Evolutionary conservation across 2,329 filamentous ascomycete genomes (phyloP).

Genomic region (Aphanoascus verrucosus): DNA sequence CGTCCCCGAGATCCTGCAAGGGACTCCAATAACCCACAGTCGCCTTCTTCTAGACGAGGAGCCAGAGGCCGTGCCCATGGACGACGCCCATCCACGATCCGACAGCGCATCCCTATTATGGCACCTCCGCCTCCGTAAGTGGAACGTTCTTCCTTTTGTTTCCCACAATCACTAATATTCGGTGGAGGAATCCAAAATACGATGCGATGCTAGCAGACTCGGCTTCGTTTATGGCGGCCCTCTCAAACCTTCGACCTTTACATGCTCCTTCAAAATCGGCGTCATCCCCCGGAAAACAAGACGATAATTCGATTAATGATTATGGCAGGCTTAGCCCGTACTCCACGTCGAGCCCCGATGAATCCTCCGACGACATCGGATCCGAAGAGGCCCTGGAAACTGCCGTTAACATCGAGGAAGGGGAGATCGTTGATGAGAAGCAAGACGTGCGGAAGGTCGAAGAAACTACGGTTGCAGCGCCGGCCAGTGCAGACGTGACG

Average conservation of each 20-base stretch:
- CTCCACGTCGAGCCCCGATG: not conserved
- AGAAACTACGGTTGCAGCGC: not conserved
- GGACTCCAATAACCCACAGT: conserved; percentile 10
- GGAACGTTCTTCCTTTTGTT: not conserved
- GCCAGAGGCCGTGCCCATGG: not conserved
- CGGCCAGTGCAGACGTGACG: not conserved
- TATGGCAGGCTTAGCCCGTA: not conserved
- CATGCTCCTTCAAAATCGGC: not conserved
- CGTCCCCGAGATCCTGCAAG: conserved; percentile 12
- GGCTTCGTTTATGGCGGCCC: conserved; percentile 17
- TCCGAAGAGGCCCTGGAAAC: not conserved
- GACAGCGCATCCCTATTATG: conserved; percentile 10
- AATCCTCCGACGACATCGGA: not conserved
- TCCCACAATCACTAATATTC: conserved; percentile 8
- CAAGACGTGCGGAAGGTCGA: not conserved
- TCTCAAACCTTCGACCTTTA: not conserved
- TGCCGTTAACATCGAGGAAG: not conserved
- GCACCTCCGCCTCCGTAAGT: conserved; percentile 12
- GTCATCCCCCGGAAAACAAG: not conserved
- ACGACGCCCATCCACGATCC: conserved; percentile 7
- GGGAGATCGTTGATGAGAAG: not conserved
- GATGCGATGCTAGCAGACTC: conserved; percentile 15
- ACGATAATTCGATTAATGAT: conserved; percentile 1
- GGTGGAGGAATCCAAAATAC: conserved; percentile 11
- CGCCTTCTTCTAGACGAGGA: not conserved